Base-by-base conservation (phyloP, 1,284 basidiomycete species). In the Porodaedalea pini region DNA sequence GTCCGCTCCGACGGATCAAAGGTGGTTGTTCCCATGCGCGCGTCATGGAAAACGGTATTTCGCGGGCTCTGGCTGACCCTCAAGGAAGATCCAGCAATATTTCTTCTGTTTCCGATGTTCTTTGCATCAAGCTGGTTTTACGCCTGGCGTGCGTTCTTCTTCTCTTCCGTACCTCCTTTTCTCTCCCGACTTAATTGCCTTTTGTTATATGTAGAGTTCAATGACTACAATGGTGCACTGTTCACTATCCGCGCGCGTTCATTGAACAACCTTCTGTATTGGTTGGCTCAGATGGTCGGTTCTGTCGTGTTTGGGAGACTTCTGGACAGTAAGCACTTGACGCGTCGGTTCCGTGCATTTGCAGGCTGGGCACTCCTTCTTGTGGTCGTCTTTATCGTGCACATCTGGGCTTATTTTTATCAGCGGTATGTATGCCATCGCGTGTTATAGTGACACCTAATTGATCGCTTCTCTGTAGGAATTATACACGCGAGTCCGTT, bases 351-450 rank as follows among this genome's bases (percentile, higher is more conserved):
- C 27, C 83, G 86, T 27, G 87, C 86, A 2, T 88, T 85, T 68
- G 63, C 73, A 21, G 84, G 82, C 15, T 87, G 86, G 83, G 62
- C 57, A 2, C 68, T 87, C 27, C 73, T 89, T 6, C 70, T 88
- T 47, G 59, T 70, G 36, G 79, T 86, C 72, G 81, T 86, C 15
- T 84, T 86, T 65, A 69, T 80, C 44, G 78, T 85, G 6, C 86
- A 88, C 66, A 80, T 77, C 21, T 88, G 86, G 83, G 81, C 75
- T 0, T 88, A 81, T 67, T 79, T 83, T 67, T 88, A 88, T 65
- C 86, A 88, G 66, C 82, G 70, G 86, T 86, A 54, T 54, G 71
- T 69, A 41, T 58, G 40, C 3, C n/a, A 45, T 43, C 25, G 8
- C 6, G 23, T 29, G 36, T 32, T n/a, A 51, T 31, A 34, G 36